These are phyloP conservation scores for Hymenoscyphus infarciens DNA, from an alignment of 2,329 filamentous ascomycete species.

Conservation along the genomic window DNA sequence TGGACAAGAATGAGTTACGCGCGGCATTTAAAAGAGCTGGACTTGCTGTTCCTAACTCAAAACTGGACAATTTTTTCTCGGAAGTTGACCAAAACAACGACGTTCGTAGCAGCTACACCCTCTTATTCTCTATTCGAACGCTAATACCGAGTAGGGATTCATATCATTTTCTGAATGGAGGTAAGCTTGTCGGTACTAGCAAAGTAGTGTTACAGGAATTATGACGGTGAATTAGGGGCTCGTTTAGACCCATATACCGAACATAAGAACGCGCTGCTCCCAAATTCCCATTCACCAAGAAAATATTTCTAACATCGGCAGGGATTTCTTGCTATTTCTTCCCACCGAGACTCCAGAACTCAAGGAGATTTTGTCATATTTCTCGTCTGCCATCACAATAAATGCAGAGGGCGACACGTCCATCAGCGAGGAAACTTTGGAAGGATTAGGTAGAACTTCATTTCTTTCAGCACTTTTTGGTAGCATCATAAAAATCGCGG, in stretches of 20 bases:
- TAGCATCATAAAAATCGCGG: constrained; percentile 66
- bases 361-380: constrained; percentile 83
- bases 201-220: background rate
- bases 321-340: constrained; percentile 93
- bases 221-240: background rate
- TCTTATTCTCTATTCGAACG: background rate
- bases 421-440: constrained; percentile 83
- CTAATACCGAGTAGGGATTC: constrained; percentile 39
- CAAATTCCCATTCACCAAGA: background rate
- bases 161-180: constrained; percentile 96
- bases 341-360: constrained; percentile 65
- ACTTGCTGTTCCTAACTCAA: constrained; percentile 70
- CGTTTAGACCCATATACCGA: background rate
- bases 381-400: constrained; percentile 82
- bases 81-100: constrained; percentile 89
- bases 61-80: constrained; percentile 80
- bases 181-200: constrained; percentile 51
- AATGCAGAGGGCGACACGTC: constrained; percentile 92
- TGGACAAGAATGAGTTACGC: constrained; percentile 82
- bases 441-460: constrained; percentile 88
- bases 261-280: background rate
- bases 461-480: constrained; percentile 73
- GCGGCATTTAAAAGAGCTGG: constrained; percentile 75
- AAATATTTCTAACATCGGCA: constrained; percentile 38
- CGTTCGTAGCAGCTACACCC: constrained; percentile 23